Evolutionary conservation across 1,284 basidiomycete genomes (phyloP), one percentile per base, ranked within the genome.

Genomic region (Inonotus obliquus): DNA sequence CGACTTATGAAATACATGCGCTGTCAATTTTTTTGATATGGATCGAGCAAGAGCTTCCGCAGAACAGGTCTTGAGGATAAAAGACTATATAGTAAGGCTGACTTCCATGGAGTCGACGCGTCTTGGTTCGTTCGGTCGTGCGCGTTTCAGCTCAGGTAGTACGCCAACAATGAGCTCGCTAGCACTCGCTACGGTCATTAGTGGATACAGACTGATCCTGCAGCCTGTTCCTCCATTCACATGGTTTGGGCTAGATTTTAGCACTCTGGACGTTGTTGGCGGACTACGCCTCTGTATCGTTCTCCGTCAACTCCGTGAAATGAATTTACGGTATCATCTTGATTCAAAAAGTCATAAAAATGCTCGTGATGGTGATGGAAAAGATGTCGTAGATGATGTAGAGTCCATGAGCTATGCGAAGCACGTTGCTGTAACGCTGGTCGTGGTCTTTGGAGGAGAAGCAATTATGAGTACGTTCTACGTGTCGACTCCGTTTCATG

Each of bases 401-500:
- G 86, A 88, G 67, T 69, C 74, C 35, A 72, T 75, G 17, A 86
- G 85, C 1, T 86, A 87, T 65, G 75, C 79, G 47, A 80, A 84
- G 66, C 82, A 82, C 65, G 72, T 80, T 1, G 69, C 79, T 1
- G 79, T 86, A 1, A 84, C 84, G 0, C 74, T 89, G 37, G 73
- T 83, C 9, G 83, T 90, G 37, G 87, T 90, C 0, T 90, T 85
- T 67, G 89, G 88, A 17, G 89, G 89, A 11, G 87, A 90, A 71
- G 84, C 83, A 1, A 72, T 89, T 55, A 78, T 78, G 62, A 79
- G 88, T 89, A 74, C 70, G 2, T 19, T 25, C 32, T 9, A 32
- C 9, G 9, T 32, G 14, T 64, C 17, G 54, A 32, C 19, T 53
- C 63, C 41, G 52, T 54, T 52, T 63, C 39, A 23, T 13, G 5